phyloP scores from a whole-genome alignment of 2,329 filamentous ascomycete species.

The Aspergillus caelatus region DNA sequence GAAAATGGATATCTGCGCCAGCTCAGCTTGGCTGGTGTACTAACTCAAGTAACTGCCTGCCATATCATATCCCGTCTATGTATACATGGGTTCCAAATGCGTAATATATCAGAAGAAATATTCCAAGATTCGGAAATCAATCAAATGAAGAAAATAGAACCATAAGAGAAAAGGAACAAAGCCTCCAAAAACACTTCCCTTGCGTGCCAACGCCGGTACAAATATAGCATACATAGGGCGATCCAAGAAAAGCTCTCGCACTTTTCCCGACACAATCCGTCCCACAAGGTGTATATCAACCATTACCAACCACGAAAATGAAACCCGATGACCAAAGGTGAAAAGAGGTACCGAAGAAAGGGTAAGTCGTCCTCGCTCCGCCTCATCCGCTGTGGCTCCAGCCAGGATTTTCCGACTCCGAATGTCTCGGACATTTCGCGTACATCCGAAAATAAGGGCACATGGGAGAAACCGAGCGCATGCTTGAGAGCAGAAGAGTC shows the following conservation, averaged over 20 bases:
- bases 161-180: slow-evolving; percentile 4
- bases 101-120: slow-evolving; percentile 1
- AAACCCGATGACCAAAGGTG: background rate
- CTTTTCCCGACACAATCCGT: slow-evolving; percentile 1
- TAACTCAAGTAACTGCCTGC: background rate
- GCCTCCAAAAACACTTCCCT: slow-evolving; percentile 5
- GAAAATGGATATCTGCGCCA: slow-evolving; percentile 3
- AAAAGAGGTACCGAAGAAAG: background rate
- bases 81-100: slow-evolving; percentile 4
- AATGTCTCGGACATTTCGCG: slow-evolving; percentile 7
- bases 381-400: background rate
- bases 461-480: background rate
- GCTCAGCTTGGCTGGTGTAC: background rate
- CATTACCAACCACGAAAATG: background rate
- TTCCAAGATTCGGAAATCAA: background rate
- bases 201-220: slow-evolving; percentile 9
- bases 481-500: background rate
- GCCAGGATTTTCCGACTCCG: background rate
- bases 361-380: slow-evolving; percentile 1
- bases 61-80: slow-evolving; percentile 10
- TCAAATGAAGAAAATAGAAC: background rate
- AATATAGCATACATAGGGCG: slow-evolving; percentile 12
- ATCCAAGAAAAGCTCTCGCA: slow-evolving; percentile 9
- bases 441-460: background rate
- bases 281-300: slow-evolving; percentile 5